Conservation (phyloP, 2,329 filamentous ascomycete genomes). For the Tolypocladium album region DNA sequence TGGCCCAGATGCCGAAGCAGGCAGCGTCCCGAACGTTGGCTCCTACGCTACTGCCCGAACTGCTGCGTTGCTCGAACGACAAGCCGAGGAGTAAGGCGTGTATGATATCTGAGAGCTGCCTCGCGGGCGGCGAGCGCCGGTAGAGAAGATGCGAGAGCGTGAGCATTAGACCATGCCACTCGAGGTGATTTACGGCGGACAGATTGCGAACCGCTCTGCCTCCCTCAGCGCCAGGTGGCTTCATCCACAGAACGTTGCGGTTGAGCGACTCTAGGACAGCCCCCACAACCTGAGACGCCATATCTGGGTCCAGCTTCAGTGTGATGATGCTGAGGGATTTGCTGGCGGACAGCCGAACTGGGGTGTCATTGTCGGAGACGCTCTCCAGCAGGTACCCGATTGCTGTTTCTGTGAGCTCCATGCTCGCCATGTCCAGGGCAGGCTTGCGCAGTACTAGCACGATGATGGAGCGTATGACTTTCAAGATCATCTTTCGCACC, state of each 20-base stretch:
- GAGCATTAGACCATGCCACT: conserved; percentile 88
- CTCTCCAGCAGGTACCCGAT: conserved; percentile 73
- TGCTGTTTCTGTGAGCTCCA: conserved; percentile 61
- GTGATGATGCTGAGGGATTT: conserved; percentile 87
- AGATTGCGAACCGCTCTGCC: conserved; percentile 44
- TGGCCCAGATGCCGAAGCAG: conserved; percentile 91
- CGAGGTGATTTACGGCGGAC: conserved; percentile 65
- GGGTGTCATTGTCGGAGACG: conserved; percentile 79
- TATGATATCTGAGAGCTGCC: conserved; percentile 62
- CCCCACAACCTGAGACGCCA: conserved; percentile 81
- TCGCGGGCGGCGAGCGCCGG: conserved; percentile 64
- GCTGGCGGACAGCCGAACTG: conserved; percentile 80
- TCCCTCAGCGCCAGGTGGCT: conserved; percentile 20
- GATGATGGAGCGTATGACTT: conserved; percentile 67
- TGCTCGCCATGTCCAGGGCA: conserved; percentile 27
- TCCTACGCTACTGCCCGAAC: conserved; percentile 75
- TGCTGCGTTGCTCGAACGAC: conserved; percentile 78
- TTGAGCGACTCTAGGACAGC: conserved; percentile 65
- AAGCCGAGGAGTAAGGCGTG: conserved; percentile 69
- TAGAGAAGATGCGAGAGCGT: conserved; percentile 82
- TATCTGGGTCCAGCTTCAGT: conserved; percentile 64
- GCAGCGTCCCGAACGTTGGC: conserved; percentile 90
- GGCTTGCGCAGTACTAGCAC: conserved; percentile 51
- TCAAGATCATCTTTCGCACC: conserved; percentile 73
- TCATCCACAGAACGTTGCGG: conserved; percentile 44